Conservation (phyloP, 2,329 filamentous ascomycete species). For the Fusarium protoensiforme region DNA sequence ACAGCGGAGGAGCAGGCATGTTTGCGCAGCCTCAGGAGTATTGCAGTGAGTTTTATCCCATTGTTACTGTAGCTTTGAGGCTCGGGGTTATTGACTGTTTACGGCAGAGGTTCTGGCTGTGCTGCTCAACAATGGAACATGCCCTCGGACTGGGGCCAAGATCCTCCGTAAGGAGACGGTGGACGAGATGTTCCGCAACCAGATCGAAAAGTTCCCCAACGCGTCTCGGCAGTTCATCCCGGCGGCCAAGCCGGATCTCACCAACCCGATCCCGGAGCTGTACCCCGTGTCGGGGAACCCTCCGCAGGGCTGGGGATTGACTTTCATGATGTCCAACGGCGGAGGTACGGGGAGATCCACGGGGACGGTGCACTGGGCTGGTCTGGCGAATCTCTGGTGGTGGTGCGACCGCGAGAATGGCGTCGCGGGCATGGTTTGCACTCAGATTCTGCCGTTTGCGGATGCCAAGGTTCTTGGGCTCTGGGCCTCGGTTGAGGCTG, state of each 20-base stretch:
- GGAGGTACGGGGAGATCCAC: constrained; percentile 62
- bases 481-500: constrained; percentile 53
- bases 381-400: constrained; percentile 70
- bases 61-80: neutral
- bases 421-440: constrained; percentile 62
- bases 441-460: constrained; percentile 63
- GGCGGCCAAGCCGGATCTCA: constrained; percentile 60
- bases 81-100: neutral
- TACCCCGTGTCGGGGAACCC: constrained; percentile 57
- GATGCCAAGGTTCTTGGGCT: constrained; percentile 55
- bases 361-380: constrained; percentile 67
- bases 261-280: constrained; percentile 60
- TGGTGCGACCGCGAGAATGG: constrained; percentile 71
- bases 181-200: constrained; percentile 73
- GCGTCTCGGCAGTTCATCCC: constrained; percentile 59
- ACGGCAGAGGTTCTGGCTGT: constrained; percentile 66
- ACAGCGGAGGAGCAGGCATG: constrained; percentile 71
- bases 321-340: constrained; percentile 63
- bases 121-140: constrained; percentile 72
- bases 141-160: constrained; percentile 63
- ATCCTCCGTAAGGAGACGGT: constrained; percentile 69
- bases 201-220: constrained; percentile 65
- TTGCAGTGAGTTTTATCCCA: constrained; percentile 54
- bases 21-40: constrained; percentile 72
- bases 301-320: constrained; percentile 74